Evolutionary conservation across 1,139 yeast genomes (phyloP).

Genomic region (Suhomyces coccinellae): DNA sequence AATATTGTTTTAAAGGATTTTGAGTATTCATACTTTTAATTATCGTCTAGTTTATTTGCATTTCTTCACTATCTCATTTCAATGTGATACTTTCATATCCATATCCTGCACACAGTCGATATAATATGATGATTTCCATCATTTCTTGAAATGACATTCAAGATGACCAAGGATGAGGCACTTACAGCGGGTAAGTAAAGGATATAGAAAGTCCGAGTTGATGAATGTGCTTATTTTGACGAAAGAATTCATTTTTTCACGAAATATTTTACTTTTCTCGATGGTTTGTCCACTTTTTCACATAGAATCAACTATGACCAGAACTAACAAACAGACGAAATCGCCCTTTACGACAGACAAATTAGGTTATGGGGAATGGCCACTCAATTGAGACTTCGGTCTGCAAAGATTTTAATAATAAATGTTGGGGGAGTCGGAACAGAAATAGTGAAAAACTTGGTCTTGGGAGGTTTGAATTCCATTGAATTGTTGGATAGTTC

Average conservation of each 20-base stretch:
- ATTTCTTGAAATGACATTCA: no score
- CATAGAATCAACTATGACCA: not conserved
- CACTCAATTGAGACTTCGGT: slow-evolving; percentile 79
- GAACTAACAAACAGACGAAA: slow-evolving; percentile 56
- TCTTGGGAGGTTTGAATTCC: slow-evolving; percentile 84
- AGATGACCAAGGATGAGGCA: slow-evolving; percentile 12
- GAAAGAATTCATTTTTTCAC: no score
- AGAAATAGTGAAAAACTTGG: slow-evolving; percentile 81
- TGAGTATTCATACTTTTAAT: not conserved
- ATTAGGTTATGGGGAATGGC: slow-evolving; percentile 96
- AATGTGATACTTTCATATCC: no score
- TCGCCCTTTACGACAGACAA: slow-evolving; percentile 92
- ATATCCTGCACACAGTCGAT: not conserved
- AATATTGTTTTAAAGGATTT: no score
- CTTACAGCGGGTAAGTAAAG: slow-evolving; percentile 15
- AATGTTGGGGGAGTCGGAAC: slow-evolving; percentile 74
- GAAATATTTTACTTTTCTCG: no score
- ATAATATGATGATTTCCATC: not conserved
- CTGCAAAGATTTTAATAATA: slow-evolving; percentile 67
- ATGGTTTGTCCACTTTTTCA: no score
- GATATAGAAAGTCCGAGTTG: not conserved
- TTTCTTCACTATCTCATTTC: no score
- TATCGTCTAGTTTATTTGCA: no score
- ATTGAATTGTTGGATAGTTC: slow-evolving; percentile 68
- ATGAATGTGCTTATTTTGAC: not conserved